A percentile compares a stretch with the other conserved stretches of the same genome.
These are phyloP conservation scores for Nymphaea thermarum DNA, from an alignment of 164 flowering plant species.

Conservation along the genomic window DNA sequence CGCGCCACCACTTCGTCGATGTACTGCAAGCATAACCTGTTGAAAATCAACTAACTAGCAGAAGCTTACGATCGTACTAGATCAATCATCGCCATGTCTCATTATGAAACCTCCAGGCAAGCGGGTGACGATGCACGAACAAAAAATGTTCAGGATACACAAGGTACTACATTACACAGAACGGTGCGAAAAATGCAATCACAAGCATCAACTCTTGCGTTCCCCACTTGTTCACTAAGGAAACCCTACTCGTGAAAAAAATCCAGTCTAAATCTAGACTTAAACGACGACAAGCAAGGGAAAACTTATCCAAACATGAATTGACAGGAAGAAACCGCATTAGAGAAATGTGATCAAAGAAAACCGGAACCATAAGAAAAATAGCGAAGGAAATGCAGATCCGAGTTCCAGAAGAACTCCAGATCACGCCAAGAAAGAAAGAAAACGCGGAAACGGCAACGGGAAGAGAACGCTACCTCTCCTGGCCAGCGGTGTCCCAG, in stretches of 20 bases:
- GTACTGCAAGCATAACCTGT: too few species aligned
- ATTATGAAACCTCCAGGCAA: too few species aligned
- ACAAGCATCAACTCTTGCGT: not conserved
- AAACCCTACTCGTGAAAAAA: not conserved
- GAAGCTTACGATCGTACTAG: too few species aligned
- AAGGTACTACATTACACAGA: not conserved
- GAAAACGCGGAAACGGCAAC: not conserved
- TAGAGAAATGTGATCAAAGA: not conserved
- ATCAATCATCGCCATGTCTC: too few species aligned
- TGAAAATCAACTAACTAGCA: too few species aligned
- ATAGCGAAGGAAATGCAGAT: not conserved
- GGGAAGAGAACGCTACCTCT: slow-evolving; percentile 27
- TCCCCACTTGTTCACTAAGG: not conserved
- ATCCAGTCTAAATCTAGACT: too few species aligned
- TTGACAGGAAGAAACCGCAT: not conserved
- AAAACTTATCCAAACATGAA: not conserved
- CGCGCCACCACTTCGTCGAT: too few species aligned
- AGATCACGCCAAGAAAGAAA: not conserved
- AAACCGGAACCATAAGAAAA: not conserved
- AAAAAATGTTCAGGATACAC: too few species aligned
- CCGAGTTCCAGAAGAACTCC: not conserved
- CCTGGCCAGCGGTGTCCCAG: slow-evolving; percentile 96
- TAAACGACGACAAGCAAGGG: too few species aligned
- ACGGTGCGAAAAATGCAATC: not conserved
- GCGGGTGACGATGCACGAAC: too few species aligned